These are phyloP conservation scores for Verticillium longisporum DNA, from an alignment of 2,329 filamentous ascomycete species.

Conservation along the genomic window DNA sequence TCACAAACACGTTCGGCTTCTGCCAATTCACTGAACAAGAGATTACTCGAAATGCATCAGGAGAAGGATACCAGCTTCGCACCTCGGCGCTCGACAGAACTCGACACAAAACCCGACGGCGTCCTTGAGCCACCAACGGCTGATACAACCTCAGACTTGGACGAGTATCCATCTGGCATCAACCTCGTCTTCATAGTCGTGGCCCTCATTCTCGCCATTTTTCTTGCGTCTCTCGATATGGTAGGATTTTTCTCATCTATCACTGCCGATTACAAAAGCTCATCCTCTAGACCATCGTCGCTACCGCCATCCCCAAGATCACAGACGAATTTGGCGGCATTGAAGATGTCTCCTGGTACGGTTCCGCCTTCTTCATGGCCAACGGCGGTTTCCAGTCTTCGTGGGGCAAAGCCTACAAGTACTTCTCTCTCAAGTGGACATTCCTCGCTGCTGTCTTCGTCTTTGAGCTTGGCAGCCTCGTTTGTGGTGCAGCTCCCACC, in stretches of 20 bases:
- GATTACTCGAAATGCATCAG: neutral
- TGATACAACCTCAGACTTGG: neutral
- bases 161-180: slow-evolving; percentile 6
- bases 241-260: neutral
- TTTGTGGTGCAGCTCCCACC: slow-evolving; percentile 28
- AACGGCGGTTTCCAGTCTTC: slow-evolving; percentile 30
- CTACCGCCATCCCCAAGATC: slow-evolving; percentile 36
- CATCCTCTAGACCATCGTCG: slow-evolving; percentile 27
- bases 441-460: slow-evolving; percentile 29
- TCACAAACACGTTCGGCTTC: neutral
- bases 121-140: neutral
- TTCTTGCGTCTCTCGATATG: slow-evolving; percentile 32
- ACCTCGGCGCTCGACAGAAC: neutral
- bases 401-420: slow-evolving; percentile 36
- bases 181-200: slow-evolving; percentile 27
- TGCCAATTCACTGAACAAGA: neutral
- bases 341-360: slow-evolving; percentile 44
- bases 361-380: slow-evolving; percentile 34
- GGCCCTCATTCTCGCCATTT: slow-evolving; percentile 30
- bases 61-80: neutral
- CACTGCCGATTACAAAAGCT: neutral
- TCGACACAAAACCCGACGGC: neutral
- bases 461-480: slow-evolving; percentile 35
- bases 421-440: slow-evolving; percentile 34
- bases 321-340: slow-evolving; percentile 35